phyloP scores from a whole-genome alignment of 257 asterid species.

The Solanum chmielewskii region DNA sequence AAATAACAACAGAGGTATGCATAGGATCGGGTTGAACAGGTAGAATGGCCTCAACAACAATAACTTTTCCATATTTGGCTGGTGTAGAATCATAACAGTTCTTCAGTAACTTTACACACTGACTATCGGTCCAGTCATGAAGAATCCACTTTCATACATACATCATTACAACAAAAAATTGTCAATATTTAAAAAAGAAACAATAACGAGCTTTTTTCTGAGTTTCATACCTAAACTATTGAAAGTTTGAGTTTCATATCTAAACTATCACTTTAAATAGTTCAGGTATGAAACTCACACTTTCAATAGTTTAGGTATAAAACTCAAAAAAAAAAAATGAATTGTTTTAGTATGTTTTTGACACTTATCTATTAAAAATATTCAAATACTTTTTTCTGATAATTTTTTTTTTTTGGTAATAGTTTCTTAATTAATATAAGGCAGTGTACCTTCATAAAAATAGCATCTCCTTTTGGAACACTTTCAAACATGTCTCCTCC shows the following conservation, averaged over 20 bases:
- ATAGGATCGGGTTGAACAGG: not conserved
- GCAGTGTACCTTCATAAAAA: not conserved
- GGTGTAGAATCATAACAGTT: slow-evolving; percentile 22
- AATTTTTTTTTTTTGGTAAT: too few relatives aligned
- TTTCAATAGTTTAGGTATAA: too few relatives aligned
- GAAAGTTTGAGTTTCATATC: too few relatives aligned
- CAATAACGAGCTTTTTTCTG: too few relatives aligned
- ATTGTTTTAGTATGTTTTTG: too few relatives aligned
- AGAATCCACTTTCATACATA: slow-evolving; percentile 18
- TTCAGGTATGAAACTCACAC: too few relatives aligned
- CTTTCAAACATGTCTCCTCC: slow-evolving; percentile 39
- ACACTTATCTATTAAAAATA: too few relatives aligned
- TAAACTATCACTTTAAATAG: too few relatives aligned
- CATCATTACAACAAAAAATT: not conserved
- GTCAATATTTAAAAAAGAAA: not conserved
- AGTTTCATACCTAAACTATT: too few relatives aligned
- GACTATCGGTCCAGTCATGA: slow-evolving; percentile 32
- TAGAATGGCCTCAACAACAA: slow-evolving; percentile 13
- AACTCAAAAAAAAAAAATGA: too few relatives aligned
- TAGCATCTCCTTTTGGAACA: slow-evolving; percentile 36
- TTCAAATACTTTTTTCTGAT: not conserved
- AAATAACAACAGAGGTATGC: not conserved
- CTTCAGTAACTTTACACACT: slow-evolving; percentile 16
- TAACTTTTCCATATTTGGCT: slow-evolving; percentile 15
- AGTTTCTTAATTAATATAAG: not conserved